A percentile compares a stretch with the other conserved stretches of the same genome.
Conservation (phyloP, 2,329 filamentous ascomycete genomes). For the Phyllosticta capitalensis region DNA sequence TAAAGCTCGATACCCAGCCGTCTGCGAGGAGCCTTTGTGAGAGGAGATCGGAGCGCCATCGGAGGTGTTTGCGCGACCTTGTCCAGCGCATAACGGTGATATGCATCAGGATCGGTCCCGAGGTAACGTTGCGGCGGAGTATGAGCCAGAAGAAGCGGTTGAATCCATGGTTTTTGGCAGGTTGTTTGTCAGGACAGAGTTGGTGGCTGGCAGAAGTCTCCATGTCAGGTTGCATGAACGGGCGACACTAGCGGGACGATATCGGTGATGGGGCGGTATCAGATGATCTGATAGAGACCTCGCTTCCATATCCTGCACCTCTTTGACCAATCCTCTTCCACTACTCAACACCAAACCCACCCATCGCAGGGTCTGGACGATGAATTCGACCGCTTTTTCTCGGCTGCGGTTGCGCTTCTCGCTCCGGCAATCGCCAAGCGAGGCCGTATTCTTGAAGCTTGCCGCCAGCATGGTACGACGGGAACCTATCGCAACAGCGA, state of each 20-base stretch:
- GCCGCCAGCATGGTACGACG: neutral
- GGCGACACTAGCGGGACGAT: conserved; percentile 1
- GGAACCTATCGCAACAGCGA: neutral
- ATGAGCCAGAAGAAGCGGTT: neutral
- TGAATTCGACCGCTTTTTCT: neutral
- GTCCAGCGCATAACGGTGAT: neutral
- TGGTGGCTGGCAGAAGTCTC: neutral
- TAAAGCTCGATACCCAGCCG: neutral
- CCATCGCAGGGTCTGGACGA: neutral
- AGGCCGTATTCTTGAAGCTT: neutral
- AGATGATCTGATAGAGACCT: conserved; percentile 7
- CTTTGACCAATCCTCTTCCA: neutral
- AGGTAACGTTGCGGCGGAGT: neutral
- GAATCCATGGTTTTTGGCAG: neutral
- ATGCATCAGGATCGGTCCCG: neutral
- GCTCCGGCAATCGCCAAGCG: neutral
- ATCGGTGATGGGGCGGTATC: conserved; percentile 8
- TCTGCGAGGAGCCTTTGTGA: neutral
- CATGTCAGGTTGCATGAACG: neutral
- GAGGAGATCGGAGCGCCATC: too few species aligned
- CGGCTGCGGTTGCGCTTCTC: neutral
- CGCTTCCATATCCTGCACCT: neutral
- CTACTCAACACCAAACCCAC: neutral
- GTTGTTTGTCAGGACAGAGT: neutral
- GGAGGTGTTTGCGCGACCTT: neutral